These are phyloP conservation scores for Suillus subluteus DNA, from an alignment of 768 basidiomycete species.

Conservation along the genomic window DNA sequence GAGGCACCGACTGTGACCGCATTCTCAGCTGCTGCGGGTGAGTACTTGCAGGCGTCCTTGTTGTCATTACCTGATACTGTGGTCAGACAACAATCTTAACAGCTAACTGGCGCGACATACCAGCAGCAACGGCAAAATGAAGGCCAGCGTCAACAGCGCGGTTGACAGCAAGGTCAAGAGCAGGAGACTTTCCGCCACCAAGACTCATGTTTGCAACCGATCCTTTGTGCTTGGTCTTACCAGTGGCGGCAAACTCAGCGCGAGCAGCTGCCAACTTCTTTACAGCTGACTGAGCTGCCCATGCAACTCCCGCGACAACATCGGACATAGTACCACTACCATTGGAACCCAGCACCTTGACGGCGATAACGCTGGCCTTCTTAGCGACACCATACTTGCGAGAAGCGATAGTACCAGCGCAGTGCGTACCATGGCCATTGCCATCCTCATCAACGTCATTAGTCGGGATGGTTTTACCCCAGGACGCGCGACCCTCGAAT, in stretches of 20 bases:
- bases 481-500: slow-evolving; percentile 86
- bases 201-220: slow-evolving; percentile 98
- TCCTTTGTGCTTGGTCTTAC: slow-evolving; percentile 86
- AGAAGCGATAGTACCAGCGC: slow-evolving; percentile 96
- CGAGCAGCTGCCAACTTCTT: slow-evolving; percentile 62
- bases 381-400: slow-evolving; percentile 95
- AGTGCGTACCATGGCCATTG: slow-evolving; percentile 96
- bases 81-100: slow-evolving; percentile 2
- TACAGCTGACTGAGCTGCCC: slow-evolving; percentile 62
- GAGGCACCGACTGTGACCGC: slow-evolving; percentile 96
- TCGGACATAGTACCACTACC: slow-evolving; percentile 96
- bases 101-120: slow-evolving; percentile 43
- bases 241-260: slow-evolving; percentile 69
- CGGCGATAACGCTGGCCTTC: slow-evolving; percentile 84
- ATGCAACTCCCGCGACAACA: slow-evolving; percentile 86
- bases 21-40: slow-evolving; percentile 86
- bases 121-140: slow-evolving; percentile 97
- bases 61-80: slow-evolving; percentile 69
- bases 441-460: slow-evolving; percentile 88
- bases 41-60: slow-evolving; percentile 89
- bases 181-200: slow-evolving; percentile 89
- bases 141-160: slow-evolving; percentile 81
- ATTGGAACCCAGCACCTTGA: slow-evolving; percentile 93
- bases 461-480: slow-evolving; percentile 91
- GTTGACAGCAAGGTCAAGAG: slow-evolving; percentile 86